Percentiles rank a stretch among this genome's conserved stretches.
Conservation (phyloP, 805 yeast species). For the Cephaloascus fragrans region DNA sequence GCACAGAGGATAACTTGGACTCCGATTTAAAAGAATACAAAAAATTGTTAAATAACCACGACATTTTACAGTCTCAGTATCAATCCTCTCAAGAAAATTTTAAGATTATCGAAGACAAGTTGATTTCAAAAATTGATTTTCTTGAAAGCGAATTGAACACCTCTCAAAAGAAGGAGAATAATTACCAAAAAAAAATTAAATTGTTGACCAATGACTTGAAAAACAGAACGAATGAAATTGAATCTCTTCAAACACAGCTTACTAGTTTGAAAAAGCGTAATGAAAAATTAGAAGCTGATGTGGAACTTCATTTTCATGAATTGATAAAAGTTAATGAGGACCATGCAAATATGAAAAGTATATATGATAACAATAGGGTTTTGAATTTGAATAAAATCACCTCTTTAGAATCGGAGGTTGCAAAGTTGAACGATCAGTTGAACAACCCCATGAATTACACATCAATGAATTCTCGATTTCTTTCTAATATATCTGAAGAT, state of each 20-base stretch:
- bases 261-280: slow-evolving; percentile 7
- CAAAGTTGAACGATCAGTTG: background rate
- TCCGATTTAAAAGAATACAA: slow-evolving; percentile 27
- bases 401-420: background rate
- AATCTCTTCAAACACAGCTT: slow-evolving; percentile 6
- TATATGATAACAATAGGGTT: background rate
- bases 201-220: slow-evolving; percentile 25
- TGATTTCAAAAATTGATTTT: slow-evolving; percentile 35
- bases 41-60: slow-evolving; percentile 37
- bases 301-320: slow-evolving; percentile 14
- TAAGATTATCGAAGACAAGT: slow-evolving; percentile 67
- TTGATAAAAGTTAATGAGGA: slow-evolving; percentile 18
- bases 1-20: background rate
- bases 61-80: slow-evolving; percentile 58
- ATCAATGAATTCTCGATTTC: background rate
- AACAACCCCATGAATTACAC: background rate
- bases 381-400: background rate
- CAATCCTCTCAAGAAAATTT: slow-evolving; percentile 72
- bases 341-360: slow-evolving; percentile 7
- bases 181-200: slow-evolving; percentile 14
- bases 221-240: slow-evolving; percentile 8
- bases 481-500: background rate
- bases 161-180: slow-evolving; percentile 17
- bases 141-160: slow-evolving; percentile 36
- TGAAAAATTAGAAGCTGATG: slow-evolving; percentile 7